These are phyloP conservation scores for Lagenaria siceraria DNA, from an alignment of 306 rosid species.

Conservation along the genomic window DNA sequence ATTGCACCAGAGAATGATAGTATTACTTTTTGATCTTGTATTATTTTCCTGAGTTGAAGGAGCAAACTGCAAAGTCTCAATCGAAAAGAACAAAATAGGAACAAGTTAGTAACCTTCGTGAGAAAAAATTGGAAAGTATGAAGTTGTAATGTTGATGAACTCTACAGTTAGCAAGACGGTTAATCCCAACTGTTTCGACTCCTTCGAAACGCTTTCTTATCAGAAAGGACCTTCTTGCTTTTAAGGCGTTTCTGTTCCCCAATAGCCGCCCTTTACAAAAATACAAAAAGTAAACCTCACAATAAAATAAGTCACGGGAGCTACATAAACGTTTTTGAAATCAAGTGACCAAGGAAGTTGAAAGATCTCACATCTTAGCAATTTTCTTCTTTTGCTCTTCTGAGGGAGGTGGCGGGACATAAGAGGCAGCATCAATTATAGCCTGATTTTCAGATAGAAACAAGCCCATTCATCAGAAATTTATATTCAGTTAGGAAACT, in stretches of 20 bases:
- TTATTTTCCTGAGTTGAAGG: neutral
- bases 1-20: neutral
- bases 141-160: neutral
- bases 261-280: conserved; percentile 60
- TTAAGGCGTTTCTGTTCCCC: conserved; percentile 89
- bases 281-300: conserved; percentile 11
- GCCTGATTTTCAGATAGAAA: conserved; percentile 30
- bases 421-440: conserved; percentile 86
- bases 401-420: conserved; percentile 97
- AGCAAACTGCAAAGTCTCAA: neutral
- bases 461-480: neutral
- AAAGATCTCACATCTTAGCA: conserved; percentile 57
- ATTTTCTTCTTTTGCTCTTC: conserved; percentile 96
- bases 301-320: conserved; percentile 5
- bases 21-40: neutral
- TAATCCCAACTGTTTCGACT: conserved; percentile 71
- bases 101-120: neutral
- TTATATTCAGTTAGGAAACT: neutral
- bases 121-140: neutral
- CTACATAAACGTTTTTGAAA: neutral
- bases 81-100: neutral
- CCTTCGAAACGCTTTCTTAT: conserved; percentile 76
- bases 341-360: neutral
- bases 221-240: conserved; percentile 75
- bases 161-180: neutral